phyloP scores from a whole-genome alignment of 1,284 basidiomycete species.

The Ustilago nuda region DNA sequence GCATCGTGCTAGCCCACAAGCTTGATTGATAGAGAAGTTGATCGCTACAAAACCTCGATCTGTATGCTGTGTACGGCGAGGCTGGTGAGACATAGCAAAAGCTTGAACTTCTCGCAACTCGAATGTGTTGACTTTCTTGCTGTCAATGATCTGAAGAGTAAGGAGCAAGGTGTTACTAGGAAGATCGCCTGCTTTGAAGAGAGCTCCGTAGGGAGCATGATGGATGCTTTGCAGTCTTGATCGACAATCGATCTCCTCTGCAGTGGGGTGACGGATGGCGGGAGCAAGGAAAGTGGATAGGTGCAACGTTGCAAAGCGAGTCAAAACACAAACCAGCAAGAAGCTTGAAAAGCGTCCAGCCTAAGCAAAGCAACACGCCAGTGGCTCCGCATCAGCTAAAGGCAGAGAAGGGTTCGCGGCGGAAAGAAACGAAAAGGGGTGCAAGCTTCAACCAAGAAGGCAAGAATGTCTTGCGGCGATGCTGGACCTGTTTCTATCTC shows the following conservation, averaged over 20 bases:
- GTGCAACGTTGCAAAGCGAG: background rate
- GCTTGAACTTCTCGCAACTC: background rate
- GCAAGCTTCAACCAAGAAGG: background rate
- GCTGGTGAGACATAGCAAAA: background rate
- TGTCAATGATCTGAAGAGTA: background rate
- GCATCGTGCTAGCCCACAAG: too few relatives aligned
- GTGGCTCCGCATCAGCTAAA: background rate
- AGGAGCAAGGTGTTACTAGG: background rate
- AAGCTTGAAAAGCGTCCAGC: background rate
- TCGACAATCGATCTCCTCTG: background rate
- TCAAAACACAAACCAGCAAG: background rate
- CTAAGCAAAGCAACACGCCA: background rate
- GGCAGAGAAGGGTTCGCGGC: background rate
- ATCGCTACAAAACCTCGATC: background rate
- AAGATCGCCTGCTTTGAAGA: background rate
- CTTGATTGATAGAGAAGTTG: background rate
- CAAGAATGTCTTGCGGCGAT: background rate
- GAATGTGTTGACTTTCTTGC: background rate
- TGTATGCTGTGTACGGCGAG: background rate
- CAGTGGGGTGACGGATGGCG: constrained; percentile 2
- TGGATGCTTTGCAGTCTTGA: background rate
- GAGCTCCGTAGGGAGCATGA: background rate
- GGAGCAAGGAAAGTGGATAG: background rate
- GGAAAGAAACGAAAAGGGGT: background rate
- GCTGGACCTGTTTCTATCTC: background rate